Evolutionary conservation across 495 filamentous ascomycete genomes (phyloP), one percentile per base, ranked within the genome.

Genomic region (Extremus antarcticus): DNA sequence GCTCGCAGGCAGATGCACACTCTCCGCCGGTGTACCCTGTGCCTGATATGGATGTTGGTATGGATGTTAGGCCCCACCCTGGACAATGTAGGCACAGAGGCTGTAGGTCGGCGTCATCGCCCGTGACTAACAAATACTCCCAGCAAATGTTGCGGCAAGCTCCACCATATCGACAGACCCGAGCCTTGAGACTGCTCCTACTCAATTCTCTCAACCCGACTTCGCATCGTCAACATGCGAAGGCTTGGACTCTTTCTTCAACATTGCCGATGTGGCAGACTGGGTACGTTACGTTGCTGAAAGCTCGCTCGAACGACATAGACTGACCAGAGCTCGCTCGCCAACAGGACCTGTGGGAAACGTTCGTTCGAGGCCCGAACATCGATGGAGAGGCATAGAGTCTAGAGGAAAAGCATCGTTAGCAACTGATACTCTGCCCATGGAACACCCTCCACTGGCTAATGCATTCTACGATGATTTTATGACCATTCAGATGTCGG

Each of bases 221-320:
- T 35, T 35, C 13, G 29, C 29, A 7, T 35, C 29, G 4, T 35
- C 29, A 35, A 35, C 29, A 35, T 13, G 4, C 13, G 29, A 35
- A 35, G 29, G 29, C 13, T 13, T 35, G 29, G 29, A 35, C 4
- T 35, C 29, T 35, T 35, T 35, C 29, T 35, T 4, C 7, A 35
- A 35, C 29, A 35, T 13, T 35, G 7, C 29, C 13, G 29, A 35
- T 4, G 13, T 35, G 29, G 13, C 13, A 35, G 29, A 35, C 13
- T 35, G 29, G 29, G 29, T 35, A 35, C 13, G 29, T 35, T 35
- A 96, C 94, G 68, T 96, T n/a, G n/a, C n/a, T n/a, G n/a, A n/a
- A n/a, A n/a, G n/a, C n/a, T n/a, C n/a, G n/a, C n/a, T n/a, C n/a
- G 95, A 69, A 95, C 88, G 4, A 86, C 90, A 71, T 96, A 90